Base-by-base conservation (phyloP, 305 asterid species). In the Fraxinus baroniana region DNA sequence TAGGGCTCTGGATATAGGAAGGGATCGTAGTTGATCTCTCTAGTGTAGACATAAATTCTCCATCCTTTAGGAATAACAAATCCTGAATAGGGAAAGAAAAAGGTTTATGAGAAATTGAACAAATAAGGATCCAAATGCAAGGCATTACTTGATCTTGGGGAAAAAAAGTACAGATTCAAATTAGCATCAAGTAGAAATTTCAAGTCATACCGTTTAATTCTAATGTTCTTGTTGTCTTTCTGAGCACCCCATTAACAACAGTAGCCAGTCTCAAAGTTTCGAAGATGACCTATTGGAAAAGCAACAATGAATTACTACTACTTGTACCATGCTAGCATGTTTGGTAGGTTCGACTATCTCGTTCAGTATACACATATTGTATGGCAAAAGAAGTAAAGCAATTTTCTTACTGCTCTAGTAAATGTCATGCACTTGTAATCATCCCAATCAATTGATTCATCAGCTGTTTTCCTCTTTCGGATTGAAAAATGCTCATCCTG, bases 1-100 rank as follows among this genome's bases (percentile, higher is more conserved):
- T 84, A 82, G 57, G 98, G 95, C 26, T 91, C 94, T 10, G 93
- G 89, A 82, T 91, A 91, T 12, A 91, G 87, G 60, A 81, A 7
- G 6, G 94, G 91, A 78, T 94, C 97, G 36, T 91, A 91, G 88
- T 94, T 94, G 81, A 92, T 89, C 87, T 94, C 98, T 84, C 97
- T 90, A 13, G 89, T 89, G 84, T 87, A 91, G n/a, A 86, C 94
- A 64, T 90, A 94, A 32, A 94, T 86, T 90, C 82, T 89, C 98
- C 98, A 94, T 82, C 92, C 97, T 85, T 87, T 80, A 8, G 98
- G 98, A 24, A 94, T 73, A 2, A 86, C 26, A 82, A 80, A 89
- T 55, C 92, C 97, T 93, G 81, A 78, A 35, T 9, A 20, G 20
- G 1, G 71, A 17, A 37, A 15, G 10, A 9, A 35, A 37, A 12